Evolutionary conservation across 2,329 filamentous ascomycete genomes (phyloP).

Genomic region (Rhexocercosporidium sp.): DNA sequence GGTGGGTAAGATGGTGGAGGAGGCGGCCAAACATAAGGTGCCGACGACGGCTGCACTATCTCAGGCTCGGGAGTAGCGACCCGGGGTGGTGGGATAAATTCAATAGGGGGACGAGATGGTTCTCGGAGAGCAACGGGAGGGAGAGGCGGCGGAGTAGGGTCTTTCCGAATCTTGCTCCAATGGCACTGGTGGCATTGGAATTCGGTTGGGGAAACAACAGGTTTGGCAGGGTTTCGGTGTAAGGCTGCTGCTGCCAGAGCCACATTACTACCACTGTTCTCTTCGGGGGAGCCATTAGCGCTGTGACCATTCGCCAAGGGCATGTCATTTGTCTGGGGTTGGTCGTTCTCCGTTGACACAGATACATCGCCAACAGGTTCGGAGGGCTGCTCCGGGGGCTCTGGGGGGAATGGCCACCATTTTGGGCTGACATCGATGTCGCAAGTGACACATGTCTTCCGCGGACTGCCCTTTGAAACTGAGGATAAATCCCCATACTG

Average conservation of each 20-base stretch:
- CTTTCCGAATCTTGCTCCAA: slow-evolving; percentile 51
- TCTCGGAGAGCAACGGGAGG: slow-evolving; percentile 25
- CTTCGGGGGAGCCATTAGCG: slow-evolving; percentile 9
- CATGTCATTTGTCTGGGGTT: slow-evolving; percentile 15
- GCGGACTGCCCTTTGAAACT: slow-evolving; percentile 27
- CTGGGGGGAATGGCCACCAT: slow-evolving; percentile 60
- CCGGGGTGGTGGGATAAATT: slow-evolving; percentile 35
- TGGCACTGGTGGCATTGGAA: slow-evolving; percentile 80
- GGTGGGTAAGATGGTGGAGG: slow-evolving; percentile 39
- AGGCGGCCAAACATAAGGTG: slow-evolving; percentile 22
- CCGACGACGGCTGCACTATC: slow-evolving; percentile 25
- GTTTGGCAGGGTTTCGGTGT: slow-evolving; percentile 35
- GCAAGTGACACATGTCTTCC: slow-evolving; percentile 67
- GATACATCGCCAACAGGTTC: slow-evolving; percentile 5
- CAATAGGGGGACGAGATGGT: slow-evolving; percentile 29
- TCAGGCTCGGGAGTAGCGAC: slow-evolving; percentile 41
- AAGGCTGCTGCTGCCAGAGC: slow-evolving; percentile 43
- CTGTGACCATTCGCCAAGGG: slow-evolving; percentile 25
- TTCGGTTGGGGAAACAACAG: slow-evolving; percentile 45
- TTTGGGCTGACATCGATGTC: slow-evolving; percentile 74
- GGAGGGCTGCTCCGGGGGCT: slow-evolving; percentile 1
- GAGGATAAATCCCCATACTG: slow-evolving; percentile 15
- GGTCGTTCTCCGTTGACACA: slow-evolving; percentile 23
- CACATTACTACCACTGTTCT: slow-evolving; percentile 33
- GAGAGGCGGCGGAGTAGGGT: slow-evolving; percentile 27